These are phyloP conservation scores for Fusarium miscanthi DNA, from an alignment of 2,329 filamentous ascomycete genomes.

Conservation along the genomic window DNA sequence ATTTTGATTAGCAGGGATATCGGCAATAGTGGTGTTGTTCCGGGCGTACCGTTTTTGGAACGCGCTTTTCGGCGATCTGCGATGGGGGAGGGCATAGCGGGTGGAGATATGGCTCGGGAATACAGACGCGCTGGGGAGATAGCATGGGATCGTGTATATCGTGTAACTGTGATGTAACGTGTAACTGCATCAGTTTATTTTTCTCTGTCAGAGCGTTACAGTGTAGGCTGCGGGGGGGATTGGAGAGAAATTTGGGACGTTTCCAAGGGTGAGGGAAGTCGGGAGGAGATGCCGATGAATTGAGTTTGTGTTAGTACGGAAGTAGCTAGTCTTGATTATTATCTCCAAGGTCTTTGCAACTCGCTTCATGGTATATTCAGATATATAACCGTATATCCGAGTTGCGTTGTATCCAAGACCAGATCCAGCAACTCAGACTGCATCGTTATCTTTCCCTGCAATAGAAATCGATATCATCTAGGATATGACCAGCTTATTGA, in stretches of 20 bases:
- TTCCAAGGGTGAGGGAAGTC: not conserved
- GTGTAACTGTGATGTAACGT: not conserved
- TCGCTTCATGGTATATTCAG: too few relatives aligned
- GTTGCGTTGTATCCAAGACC: not conserved
- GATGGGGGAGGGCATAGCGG: slow-evolving; percentile 10
- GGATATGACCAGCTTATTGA: not conserved
- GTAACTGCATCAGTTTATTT: not conserved
- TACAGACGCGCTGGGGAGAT: not conserved
- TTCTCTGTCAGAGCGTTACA: not conserved
- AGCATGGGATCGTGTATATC: not conserved
- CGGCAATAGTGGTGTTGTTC: not conserved
- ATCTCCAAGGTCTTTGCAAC: not conserved
- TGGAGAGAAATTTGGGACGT: not conserved
- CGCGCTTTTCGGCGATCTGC: slow-evolving; percentile 30
- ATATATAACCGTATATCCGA: not conserved
- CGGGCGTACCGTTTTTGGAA: slow-evolving; percentile 36
- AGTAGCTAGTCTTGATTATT: not conserved
- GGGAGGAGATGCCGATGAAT: not conserved
- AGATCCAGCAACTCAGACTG: not conserved
- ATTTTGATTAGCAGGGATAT: not conserved
- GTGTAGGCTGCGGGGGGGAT: not conserved
- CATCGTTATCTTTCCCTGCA: not conserved
- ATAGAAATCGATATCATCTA: not conserved
- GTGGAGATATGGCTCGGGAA: slow-evolving; percentile 1
- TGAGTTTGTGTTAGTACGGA: not conserved